phyloP scores from a whole-genome alignment of 139 green algal species.

The Deuterostichococcus epilithicus region DNA sequence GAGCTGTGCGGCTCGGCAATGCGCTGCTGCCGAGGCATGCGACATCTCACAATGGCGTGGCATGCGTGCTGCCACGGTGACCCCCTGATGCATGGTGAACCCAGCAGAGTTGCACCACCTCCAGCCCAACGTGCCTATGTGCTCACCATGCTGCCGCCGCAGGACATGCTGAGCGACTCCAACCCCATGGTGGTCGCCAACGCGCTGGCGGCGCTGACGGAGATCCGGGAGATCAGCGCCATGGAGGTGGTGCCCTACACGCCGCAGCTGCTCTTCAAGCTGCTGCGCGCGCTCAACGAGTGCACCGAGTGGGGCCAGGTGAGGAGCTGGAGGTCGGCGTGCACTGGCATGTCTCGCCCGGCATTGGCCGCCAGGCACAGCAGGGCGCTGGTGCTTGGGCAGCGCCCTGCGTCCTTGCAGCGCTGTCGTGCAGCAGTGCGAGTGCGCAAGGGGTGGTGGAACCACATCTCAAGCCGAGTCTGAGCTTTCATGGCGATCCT shows the following conservation, averaged over 20 bases:
- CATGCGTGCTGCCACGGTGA: neutral
- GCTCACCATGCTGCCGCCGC: slow-evolving; percentile 10
- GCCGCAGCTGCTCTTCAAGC: slow-evolving; percentile 80
- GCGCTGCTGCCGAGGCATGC: neutral
- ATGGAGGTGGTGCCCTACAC: slow-evolving; percentile 74
- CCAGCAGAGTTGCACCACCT: too few species aligned
- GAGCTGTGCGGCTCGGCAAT: too few species aligned
- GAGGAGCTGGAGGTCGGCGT: too few species aligned
- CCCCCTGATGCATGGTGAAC: too few species aligned
- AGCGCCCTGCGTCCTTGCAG: too few species aligned
- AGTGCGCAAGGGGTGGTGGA: too few species aligned
- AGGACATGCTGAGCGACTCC: slow-evolving; percentile 88
- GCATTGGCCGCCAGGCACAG: too few species aligned
- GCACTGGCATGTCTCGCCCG: too few species aligned
- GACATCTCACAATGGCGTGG: neutral
- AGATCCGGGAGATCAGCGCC: slow-evolving; percentile 78
- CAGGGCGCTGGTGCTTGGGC: too few species aligned
- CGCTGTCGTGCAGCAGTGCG: too few species aligned
- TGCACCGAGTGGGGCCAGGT: slow-evolving; percentile 98
- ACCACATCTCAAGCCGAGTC: neutral
- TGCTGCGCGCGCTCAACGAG: slow-evolving; percentile 96
- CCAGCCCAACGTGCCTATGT: neutral
- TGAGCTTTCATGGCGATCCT: neutral
- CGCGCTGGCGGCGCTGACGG: slow-evolving; percentile 88
- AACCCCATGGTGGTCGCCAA: slow-evolving; percentile 99